Evolutionary conservation across 129 eudicot genomes (phyloP).

Genomic region (Daucus carota): DH1_v3.0 NC_030383.2:7276001-7276500

Average conservation of each 20-base stretch:
- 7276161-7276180: no score
- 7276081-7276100: no score
- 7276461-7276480: neutral
- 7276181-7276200: conserved; percentile 26
- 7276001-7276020: no score
- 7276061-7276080: no score
- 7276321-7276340: conserved; percentile 10
- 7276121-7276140: no score
- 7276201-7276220: conserved; percentile 32
- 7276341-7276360: neutral
- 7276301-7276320: conserved; percentile 15
- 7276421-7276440: neutral
- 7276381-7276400: neutral
- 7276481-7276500: conserved; percentile 37
- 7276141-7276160: no score
- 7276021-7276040: no score
- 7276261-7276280: conserved; percentile 23
- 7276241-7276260: conserved; percentile 15
- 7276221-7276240: conserved; percentile 21
- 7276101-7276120: no score
- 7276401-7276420: neutral
- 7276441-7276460: neutral
- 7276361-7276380: neutral
- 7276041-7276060: no score
- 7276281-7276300: conserved; percentile 9